Evolutionary conservation across 2,329 filamentous ascomycete species (phyloP), one percentile per base, ranked within the genome.

Genomic region (Hymenoscyphus albidus): DNA sequence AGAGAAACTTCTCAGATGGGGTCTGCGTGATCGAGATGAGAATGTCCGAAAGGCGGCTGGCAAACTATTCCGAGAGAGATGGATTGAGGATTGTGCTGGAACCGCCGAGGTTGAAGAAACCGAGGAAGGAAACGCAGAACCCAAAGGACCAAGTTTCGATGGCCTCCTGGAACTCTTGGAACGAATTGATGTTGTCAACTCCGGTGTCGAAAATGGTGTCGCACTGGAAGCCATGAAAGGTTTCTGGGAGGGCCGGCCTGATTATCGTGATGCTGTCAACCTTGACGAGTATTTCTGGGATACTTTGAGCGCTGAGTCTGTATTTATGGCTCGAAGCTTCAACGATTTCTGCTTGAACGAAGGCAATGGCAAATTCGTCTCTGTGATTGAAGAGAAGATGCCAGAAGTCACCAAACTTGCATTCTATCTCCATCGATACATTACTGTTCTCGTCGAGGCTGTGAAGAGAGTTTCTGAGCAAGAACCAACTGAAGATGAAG

Each of bases 1-100:
- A 74, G 95, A 99, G 77, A 98, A 98, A 77, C 83, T 99, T 39
- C 83, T 99, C 35, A 87, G 95, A 48, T 99, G 95, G 95, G 95
- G 95, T 60, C 81, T 99, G 51, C 88, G 93, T 48, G 95, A 99
- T 76, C 87, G 95, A 76, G 95, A 99, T 70, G 94, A 98, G 70
- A 92, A 90, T 70, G 95, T 99, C 13, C 88, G 93, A 61, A 96
- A 97, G 76, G 94, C 94, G 9, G 91, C 95, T 3, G 92, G 91
- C 7, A 89, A 91, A 57, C 82, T 98, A 6, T 99, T 99, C 79
- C 88, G 90, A 67, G 93, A 97, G 74, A 87, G 92, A n/a, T 99
- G 95, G 95, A 94, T 99, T 67, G 94, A 98, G 74, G 92, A 98
- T 74, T 97, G 93, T 72, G 93, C 91, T 5, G 89, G 89, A 1